Evolutionary conservation across 2,329 filamentous ascomycete species (phyloP), one percentile per base, ranked within the genome.

Genomic region (Fusarium transvaalense): DNA sequence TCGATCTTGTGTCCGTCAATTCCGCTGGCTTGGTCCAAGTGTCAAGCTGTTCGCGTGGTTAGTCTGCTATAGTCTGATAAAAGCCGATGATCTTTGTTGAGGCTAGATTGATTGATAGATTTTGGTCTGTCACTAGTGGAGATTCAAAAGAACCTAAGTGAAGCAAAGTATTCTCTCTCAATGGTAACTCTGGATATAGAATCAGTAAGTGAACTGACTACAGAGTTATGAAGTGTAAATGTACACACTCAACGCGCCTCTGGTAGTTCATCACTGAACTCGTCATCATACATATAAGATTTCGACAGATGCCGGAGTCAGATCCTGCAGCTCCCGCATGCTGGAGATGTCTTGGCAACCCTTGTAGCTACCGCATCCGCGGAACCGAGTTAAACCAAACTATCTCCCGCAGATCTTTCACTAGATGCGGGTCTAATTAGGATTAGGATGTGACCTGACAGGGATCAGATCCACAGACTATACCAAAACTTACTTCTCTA

Each of bases 251-350:
- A 29, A 29, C 25, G 17, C 25, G 29, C 29, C 41, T 43, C 29
- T n/a, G 21, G 25, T 12, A 45, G 12, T 10, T 15, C 19, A 15
- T 45, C 25, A 45, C n/a, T 31, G 13, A 45, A 31, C 42, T 31
- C 42, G n/a, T 45, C 25, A 45, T 14, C 45, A 19, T 70, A 52
- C 51, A 52, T 71, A 52, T 56, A 41, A 61, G 58, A 61, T 61
- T 54, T 52, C 45, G 52, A 35, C 55, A 70, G 47, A 46, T 70
- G 67, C 64, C 55, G 64, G 55, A 68, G 48, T 51, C 27, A 63
- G 67, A 70, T 70, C 59, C 55, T 65, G 67, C 67, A 71, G 59
- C 31, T 69, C 59, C 55, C 59, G 67, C 41, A 48, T 66, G 61
- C n/a, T 69, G 55, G 3, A 53, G 37, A 65, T 65, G 51, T 69